Conservation (phyloP, 2,329 filamentous ascomycete species). For the Lecanoromycetidae sp. region DNA sequence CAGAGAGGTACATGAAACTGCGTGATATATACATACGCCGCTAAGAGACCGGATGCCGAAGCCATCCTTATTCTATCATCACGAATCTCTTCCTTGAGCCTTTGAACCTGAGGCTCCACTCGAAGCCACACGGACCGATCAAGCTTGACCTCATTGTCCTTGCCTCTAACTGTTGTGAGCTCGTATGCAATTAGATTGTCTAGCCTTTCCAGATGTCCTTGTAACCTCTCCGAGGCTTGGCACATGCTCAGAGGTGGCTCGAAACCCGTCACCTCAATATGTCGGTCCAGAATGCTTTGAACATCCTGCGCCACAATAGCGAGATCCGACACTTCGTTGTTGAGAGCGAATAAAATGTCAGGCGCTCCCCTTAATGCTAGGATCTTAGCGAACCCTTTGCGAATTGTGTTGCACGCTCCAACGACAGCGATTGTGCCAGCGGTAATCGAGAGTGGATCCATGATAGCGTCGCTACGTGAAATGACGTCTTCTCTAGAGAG, state of each 20-base stretch:
- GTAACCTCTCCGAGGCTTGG: background rate
- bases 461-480: too few relatives aligned
- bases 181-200: conserved; percentile 2
- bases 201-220: background rate
- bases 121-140: background rate
- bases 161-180: background rate
- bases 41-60: background rate
- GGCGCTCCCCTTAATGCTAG: background rate
- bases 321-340: background rate
- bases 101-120: background rate
- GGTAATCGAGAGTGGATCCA: conserved; percentile 5
- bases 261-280: background rate
- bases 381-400: conserved; percentile 1
- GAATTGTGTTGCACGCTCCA: background rate
- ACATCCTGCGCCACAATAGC: background rate
- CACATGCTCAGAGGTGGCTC: background rate
- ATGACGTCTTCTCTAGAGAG: too few relatives aligned
- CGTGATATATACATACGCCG: background rate
- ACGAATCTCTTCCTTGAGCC: background rate
- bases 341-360: background rate
- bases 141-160: background rate
- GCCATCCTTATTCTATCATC: background rate
- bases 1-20: background rate
- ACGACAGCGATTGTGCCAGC: background rate
- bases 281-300: background rate